Percentiles rank a stretch among this genome's conserved stretches.
phyloP scores from a whole-genome alignment of 148 eudicot species.

The Vaccinium macrocarpon region DNA sequence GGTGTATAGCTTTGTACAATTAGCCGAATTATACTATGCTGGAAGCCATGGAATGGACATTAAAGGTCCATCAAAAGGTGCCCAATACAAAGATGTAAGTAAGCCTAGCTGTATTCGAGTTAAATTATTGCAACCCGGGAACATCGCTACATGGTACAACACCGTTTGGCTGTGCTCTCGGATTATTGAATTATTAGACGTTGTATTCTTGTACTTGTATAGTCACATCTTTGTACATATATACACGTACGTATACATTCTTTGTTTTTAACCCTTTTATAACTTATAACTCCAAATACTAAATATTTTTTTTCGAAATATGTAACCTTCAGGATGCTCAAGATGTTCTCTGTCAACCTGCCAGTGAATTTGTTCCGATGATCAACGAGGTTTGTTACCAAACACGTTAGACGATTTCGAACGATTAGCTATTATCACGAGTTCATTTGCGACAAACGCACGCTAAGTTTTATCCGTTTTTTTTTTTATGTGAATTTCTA shows the following conservation, averaged over 20 bases:
- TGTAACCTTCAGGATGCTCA: conserved; percentile 43
- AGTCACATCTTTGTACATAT: neutral
- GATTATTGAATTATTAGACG: no score
- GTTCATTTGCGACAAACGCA: no score
- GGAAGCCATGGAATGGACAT: conserved; percentile 99
- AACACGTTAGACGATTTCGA: no score
- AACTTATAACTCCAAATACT: no score
- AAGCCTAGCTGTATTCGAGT: no score
- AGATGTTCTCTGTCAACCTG: conserved; percentile 77
- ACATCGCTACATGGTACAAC: no score
- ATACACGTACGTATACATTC: no score
- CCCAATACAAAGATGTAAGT: conserved; percentile 52
- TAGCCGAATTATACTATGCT: conserved; percentile 86
- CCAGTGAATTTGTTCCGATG: conserved; percentile 82
- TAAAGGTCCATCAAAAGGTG: conserved; percentile 75
- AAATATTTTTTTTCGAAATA: neutral
- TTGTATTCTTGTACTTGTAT: neutral
- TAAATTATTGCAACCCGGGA: no score
- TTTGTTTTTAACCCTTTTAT: neutral
- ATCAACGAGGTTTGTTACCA: conserved; percentile 52
- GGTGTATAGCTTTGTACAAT: conserved; percentile 68
- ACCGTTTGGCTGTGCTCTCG: no score
- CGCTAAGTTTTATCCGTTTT: no score
- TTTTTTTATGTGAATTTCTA: conserved; percentile 13
- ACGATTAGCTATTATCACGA: no score